Evolutionary conservation across 192 early-diverging fungal species (phyloP), one percentile per base, ranked within the genome.

Genomic region (Helicostylum pulchrum): DNA sequence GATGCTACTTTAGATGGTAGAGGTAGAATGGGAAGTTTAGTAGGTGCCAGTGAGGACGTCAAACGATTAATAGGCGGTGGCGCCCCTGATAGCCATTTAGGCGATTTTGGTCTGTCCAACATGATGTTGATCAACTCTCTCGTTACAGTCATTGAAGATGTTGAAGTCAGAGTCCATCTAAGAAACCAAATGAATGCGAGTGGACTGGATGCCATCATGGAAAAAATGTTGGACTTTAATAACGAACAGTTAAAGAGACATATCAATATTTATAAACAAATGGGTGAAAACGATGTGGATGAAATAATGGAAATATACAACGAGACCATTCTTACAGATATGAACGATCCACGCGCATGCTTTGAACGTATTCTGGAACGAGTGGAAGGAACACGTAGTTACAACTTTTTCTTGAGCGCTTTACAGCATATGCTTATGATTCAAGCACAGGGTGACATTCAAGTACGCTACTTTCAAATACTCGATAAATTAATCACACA

Each of bases 1-100:
- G 89, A 90, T 56, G 75, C 80, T 9, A 88, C 88, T n/a, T 83
- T 92, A 49, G 88, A 91, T 57, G 89, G 91, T 2, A 82, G 91
- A 15, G 91, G 91, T 20, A 81, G 86, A 15, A 88, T 90, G 76
- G 91, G 91, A 11, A 89, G 85, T 68, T 80, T 87, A 44, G 88
- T 92, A 0, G 87, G 88, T 12, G 90, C 84, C 23, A 87, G 85
- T 50, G 86, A 88, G 11, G 90, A 92, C 62, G 66, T 88, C 54
- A 84, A 83, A 31, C 83, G 85, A 65, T 51, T 85, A n/a, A 86
- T 85, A 7, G 71, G 78, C 39, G 61, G 62, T 60, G 62, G 66
- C 23, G 85, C 85, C 10, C 76, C 85, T 0, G 91, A 92, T 68
- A 83, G 78, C 43, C 86, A 90, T 45, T 72, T 92, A 20, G 84